phyloP scores from a whole-genome alignment of 176 grass and related monocot genomes.

The Raddia distichophylla region DNA sequence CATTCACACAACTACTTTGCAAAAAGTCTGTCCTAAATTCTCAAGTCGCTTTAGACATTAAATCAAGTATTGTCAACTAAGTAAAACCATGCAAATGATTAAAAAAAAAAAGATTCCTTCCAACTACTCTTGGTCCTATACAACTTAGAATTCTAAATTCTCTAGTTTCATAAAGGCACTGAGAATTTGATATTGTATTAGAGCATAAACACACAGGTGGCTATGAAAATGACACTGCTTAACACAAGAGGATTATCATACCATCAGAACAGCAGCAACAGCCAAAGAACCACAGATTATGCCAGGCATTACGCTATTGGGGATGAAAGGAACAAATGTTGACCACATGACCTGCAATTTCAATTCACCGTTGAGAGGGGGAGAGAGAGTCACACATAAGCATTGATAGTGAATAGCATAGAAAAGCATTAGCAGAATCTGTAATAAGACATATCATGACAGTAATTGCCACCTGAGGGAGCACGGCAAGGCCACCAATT shows the following conservation, averaged over 20 bases:
- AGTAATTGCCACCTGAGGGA: slow-evolving; percentile 74
- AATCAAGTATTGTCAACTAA: background rate
- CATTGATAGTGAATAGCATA: background rate
- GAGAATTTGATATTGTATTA: background rate
- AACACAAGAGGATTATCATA: slow-evolving; percentile 42
- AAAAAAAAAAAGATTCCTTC: background rate
- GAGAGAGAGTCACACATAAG: background rate
- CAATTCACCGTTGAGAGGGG: slow-evolving; percentile 19
- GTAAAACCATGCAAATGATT: background rate
- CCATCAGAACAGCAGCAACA: slow-evolving; percentile 65
- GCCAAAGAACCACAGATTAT: slow-evolving; percentile 65
- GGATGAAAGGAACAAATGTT: slow-evolving; percentile 92
- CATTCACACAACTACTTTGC: slow-evolving; percentile 1
- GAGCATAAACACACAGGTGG: background rate
- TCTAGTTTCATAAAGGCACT: slow-evolving; percentile 9
- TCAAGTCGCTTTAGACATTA: background rate
- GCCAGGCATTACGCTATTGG: slow-evolving; percentile 83
- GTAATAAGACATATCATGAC: background rate
- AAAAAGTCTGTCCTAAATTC: background rate
- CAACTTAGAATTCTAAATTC: background rate
- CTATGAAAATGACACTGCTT: slow-evolving; percentile 5
- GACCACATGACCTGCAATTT: slow-evolving; percentile 93
- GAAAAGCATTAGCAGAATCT: slow-evolving; percentile 1
- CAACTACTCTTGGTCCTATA: background rate
- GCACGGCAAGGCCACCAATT: slow-evolving; percentile 74